phyloP scores from a whole-genome alignment of 1,284 basidiomycete species.

The Inonotus obliquus region DNA sequence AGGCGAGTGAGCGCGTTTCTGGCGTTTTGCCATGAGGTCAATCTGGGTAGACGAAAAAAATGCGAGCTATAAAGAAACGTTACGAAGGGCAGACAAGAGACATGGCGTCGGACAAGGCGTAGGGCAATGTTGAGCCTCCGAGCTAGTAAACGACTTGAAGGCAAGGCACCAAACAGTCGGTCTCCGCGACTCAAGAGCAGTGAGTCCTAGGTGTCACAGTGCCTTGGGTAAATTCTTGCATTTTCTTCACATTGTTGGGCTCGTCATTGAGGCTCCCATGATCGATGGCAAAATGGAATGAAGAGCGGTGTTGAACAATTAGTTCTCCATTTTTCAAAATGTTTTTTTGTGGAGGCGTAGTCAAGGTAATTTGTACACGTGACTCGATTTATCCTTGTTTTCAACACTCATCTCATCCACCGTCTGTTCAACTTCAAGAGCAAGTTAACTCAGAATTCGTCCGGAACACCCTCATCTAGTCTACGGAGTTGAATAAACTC shows the following conservation, averaged over 20 bases:
- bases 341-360: not conserved
- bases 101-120: not conserved
- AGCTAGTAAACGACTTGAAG: too few species aligned
- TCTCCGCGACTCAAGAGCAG: not conserved
- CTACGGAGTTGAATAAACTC: not conserved
- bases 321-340: not conserved
- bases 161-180: too few species aligned
- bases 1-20: slow-evolving; percentile 4
- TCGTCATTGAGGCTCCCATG: not conserved
- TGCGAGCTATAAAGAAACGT: not conserved
- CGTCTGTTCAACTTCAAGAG: not conserved
- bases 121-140: not conserved
- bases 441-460: not conserved
- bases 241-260: not conserved
- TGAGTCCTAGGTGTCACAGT: too few species aligned
- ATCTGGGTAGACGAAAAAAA: not conserved
- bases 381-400: not conserved
- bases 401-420: not conserved
- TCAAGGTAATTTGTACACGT: not conserved
- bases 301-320: slow-evolving; percentile 2
- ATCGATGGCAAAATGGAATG: not conserved
- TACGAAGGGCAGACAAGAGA: not conserved
- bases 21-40: slow-evolving; percentile 7
- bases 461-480: not conserved
- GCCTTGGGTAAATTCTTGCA: not conserved